Evolutionary conservation across 768 basidiomycete species (phyloP).

Genomic region (Agaricus sinodeliciosus): DNA sequence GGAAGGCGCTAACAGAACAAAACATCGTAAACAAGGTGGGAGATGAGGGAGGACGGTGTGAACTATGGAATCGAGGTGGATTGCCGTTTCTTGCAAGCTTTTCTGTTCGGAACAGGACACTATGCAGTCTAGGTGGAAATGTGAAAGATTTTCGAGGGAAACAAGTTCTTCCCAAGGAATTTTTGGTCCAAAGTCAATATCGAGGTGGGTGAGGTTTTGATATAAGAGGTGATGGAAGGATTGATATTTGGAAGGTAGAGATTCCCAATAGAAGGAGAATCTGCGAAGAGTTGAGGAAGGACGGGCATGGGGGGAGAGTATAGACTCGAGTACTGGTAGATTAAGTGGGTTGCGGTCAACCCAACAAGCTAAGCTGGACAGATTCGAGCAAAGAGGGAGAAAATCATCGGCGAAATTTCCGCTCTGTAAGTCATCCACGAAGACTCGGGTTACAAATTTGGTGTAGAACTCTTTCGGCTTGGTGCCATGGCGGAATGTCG

Average conservation of each 20-base stretch:
- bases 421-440: conserved; percentile 1
- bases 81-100: not conserved
- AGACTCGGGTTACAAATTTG: not conserved
- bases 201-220: conserved; percentile 6
- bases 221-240: conserved; percentile 2
- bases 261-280: conserved; percentile 3
- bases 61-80: not conserved
- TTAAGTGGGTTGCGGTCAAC: not conserved
- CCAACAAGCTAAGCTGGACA: conserved; percentile 4
- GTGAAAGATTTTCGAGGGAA: not conserved
- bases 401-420: not conserved
- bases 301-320: not conserved
- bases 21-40: not conserved
- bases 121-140: conserved; percentile 6
- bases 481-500: not conserved
- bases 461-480: conserved; percentile 2
- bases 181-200: not conserved
- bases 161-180: not conserved
- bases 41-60: not conserved
- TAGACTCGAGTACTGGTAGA: not conserved
- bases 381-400: conserved; percentile 2
- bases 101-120: not conserved
- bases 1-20: not conserved
- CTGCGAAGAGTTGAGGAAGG: not conserved
- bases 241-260: not conserved